phyloP scores from a whole-genome alignment of 305 asterid genomes.

The Plantago coronopus region DNA sequence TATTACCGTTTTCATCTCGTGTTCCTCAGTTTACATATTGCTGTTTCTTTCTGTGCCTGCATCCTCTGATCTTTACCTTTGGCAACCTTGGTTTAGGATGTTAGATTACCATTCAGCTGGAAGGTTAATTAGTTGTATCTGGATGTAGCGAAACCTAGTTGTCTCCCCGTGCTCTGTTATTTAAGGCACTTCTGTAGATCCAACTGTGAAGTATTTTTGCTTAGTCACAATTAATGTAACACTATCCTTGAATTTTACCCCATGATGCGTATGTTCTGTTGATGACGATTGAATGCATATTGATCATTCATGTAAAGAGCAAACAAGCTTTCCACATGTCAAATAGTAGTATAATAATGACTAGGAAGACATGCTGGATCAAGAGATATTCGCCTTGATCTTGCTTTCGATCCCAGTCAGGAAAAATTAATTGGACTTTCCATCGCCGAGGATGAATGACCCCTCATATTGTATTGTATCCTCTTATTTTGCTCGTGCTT shows the following conservation, averaged over 20 bases:
- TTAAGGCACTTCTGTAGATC: no score
- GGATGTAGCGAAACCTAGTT: no score
- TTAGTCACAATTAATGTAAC: no score
- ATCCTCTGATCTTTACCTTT: background rate
- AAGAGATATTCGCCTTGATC: conserved; percentile 5
- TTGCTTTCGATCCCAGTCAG: background rate
- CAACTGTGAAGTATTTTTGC: no score
- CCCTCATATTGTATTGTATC: background rate
- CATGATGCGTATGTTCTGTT: no score
- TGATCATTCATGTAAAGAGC: background rate
- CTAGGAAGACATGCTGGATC: no score
- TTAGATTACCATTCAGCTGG: background rate
- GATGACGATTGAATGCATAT: background rate
- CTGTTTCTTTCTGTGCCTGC: background rate
- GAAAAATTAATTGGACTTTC: background rate
- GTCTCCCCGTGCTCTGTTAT: no score
- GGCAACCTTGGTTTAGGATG: conserved; percentile 4
- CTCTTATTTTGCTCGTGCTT: background rate
- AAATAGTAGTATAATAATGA: background rate
- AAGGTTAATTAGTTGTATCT: no score
- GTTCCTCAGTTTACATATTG: background rate
- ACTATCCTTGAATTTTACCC: no score
- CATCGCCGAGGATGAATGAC: no score
- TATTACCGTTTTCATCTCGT: background rate
- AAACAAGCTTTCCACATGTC: conserved; percentile 2